Evolutionary conservation across 441 rosid genomes (phyloP).

Genomic region (Geranium incanum): DNA sequence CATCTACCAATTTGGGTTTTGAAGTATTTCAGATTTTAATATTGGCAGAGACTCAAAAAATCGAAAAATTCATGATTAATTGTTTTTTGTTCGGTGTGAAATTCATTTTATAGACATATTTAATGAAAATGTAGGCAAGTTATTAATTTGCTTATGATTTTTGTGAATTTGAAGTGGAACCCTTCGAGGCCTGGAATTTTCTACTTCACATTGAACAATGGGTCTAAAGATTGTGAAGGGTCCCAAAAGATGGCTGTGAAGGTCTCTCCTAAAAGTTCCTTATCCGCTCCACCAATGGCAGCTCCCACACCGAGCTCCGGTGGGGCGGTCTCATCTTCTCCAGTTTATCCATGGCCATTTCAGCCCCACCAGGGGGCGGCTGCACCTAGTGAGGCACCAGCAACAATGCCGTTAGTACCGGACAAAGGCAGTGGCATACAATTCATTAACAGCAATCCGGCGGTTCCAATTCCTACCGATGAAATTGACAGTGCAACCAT

Average conservation of each 20-base stretch:
- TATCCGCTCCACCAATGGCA: constrained; percentile 25
- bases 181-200: constrained; percentile 75
- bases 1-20: too few species aligned
- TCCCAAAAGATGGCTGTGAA: constrained; percentile 53
- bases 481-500: constrained; percentile 87
- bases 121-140: background rate
- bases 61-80: too few species aligned
- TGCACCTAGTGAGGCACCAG: constrained; percentile 50
- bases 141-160: too few species aligned
- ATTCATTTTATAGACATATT: too few species aligned
- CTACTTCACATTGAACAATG: constrained; percentile 79
- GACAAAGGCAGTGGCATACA: constrained; percentile 63
- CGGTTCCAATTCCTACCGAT: constrained; percentile 88
- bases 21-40: too few species aligned
- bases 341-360: constrained; percentile 76
- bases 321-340: constrained; percentile 53
- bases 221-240: constrained; percentile 45
- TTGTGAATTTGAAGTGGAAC: constrained; percentile 48
- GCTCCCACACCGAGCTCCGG: constrained; percentile 57
- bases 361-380: constrained; percentile 45
- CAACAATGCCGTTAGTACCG: constrained; percentile 34
- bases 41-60: too few species aligned
- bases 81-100: too few species aligned
- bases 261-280: constrained; percentile 30
- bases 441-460: constrained; percentile 81